Conservation (phyloP, 495 filamentous ascomycete species). For the Neurospora hispaniola region DNA sequence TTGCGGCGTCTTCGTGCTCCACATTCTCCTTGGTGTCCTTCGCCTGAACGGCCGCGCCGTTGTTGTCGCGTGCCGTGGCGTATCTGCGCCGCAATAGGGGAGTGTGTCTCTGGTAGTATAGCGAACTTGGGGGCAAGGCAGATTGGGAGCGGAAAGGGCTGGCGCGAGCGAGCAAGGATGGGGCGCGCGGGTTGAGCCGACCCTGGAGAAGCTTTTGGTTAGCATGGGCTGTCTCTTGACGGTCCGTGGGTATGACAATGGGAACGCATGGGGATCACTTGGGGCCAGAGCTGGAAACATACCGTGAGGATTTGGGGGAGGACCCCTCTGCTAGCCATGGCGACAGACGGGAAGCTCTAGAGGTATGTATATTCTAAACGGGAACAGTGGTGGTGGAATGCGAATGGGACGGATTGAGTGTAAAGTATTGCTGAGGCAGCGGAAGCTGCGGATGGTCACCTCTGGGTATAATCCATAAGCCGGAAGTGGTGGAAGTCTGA, state of each 20-base stretch:
- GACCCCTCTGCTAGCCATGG: not conserved
- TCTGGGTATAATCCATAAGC: conserved; percentile 11
- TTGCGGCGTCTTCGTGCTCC: conserved; percentile 15
- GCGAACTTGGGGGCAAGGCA: not conserved
- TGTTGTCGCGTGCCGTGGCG: conserved; percentile 9
- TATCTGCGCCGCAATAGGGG: conserved; percentile 8
- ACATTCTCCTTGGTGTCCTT: conserved; percentile 14
- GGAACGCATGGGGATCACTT: not conserved
- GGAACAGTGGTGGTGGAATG: not conserved
- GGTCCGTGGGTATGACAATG: not conserved
- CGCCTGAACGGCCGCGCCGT: not conserved
- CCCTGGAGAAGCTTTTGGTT: conserved; percentile 9
- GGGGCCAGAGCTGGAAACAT: not conserved
- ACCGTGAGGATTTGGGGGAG: not conserved
- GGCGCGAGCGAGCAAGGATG: conserved; percentile 1
- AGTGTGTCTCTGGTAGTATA: not conserved
- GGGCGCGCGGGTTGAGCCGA: conserved; percentile 12
- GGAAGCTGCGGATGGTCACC: conserved; percentile 14
- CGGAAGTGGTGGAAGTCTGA: not conserved
- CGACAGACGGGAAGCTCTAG: not conserved
- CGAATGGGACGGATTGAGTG: not conserved
- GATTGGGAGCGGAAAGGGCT: not conserved
- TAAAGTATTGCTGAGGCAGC: conserved; percentile 8
- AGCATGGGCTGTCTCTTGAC: conserved; percentile 15
- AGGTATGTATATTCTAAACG: not conserved